These are phyloP conservation scores for Fusarium sp. DNA, from an alignment of 2,329 filamentous ascomycete species.

Conservation along the genomic window DNA sequence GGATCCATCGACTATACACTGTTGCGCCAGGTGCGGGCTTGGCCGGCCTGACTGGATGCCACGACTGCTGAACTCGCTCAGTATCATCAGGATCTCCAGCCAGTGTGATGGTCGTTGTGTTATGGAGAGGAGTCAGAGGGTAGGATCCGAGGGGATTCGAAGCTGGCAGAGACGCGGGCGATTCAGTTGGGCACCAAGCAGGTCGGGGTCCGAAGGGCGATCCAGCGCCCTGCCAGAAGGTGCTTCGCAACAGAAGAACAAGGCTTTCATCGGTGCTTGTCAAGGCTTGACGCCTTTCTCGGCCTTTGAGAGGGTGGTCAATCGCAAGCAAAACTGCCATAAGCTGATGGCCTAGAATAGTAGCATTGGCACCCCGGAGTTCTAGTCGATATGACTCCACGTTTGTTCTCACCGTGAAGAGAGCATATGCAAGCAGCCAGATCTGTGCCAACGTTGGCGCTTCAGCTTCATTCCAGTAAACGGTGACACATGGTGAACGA, in stretches of 20 bases:
- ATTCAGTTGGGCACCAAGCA: constrained; percentile 67
- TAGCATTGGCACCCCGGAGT: constrained; percentile 55
- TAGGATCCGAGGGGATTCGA: constrained; percentile 57
- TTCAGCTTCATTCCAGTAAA: constrained; percentile 57
- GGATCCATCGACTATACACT: constrained; percentile 83
- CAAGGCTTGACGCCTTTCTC: constrained; percentile 45
- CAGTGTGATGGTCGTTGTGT: constrained; percentile 56
- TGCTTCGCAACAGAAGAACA: constrained; percentile 61
- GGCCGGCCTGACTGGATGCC: constrained; percentile 76
- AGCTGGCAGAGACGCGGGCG: constrained; percentile 51
- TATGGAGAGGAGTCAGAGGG: constrained; percentile 62
- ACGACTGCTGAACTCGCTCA: constrained; percentile 62
- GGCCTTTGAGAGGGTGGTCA: constrained; percentile 58
- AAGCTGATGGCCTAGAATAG: constrained; percentile 55
- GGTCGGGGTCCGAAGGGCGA: constrained; percentile 74
- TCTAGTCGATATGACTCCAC: constrained; percentile 63
- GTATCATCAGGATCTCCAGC: constrained; percentile 58
- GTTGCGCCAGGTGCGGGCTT: constrained; percentile 78
- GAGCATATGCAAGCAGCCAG: constrained; percentile 65
- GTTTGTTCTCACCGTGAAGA: constrained; percentile 63
- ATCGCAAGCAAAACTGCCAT: constrained; percentile 62
- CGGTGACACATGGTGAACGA: constrained; percentile 60
- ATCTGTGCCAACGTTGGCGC: constrained; percentile 62
- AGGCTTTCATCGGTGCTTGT: constrained; percentile 49
- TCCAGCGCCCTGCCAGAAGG: constrained; percentile 78